Evolutionary conservation across 1,284 basidiomycete genomes (phyloP).

Genomic region (Papiliotrema terrestris): DNA sequence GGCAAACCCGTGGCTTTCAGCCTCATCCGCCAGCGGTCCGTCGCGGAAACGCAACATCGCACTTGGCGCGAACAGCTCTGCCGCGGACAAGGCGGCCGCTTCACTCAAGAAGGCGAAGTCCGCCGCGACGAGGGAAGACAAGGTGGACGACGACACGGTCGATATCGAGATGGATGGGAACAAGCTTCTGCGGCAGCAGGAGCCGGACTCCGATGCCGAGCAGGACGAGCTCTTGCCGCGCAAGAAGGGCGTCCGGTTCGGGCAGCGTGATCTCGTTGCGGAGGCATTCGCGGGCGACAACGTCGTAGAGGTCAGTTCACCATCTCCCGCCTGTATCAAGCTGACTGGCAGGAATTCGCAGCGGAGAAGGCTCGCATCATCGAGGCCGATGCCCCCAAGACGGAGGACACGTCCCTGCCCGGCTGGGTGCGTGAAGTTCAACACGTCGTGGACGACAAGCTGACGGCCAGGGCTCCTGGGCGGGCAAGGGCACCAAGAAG

Average conservation of each 20-base stretch:
- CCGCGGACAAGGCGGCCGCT: constrained; percentile 63
- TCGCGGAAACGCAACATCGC: constrained; percentile 66
- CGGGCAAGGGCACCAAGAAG: constrained; percentile 64
- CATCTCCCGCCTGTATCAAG: not conserved
- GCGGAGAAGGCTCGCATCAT: constrained; percentile 75
- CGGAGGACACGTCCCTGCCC: constrained; percentile 84
- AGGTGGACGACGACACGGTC: constrained; percentile 67
- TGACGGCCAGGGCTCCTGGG: constrained; percentile 77
- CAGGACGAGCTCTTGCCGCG: constrained; percentile 46
- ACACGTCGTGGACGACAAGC: not conserved
- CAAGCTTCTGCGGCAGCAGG: constrained; percentile 3
- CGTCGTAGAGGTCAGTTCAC: constrained; percentile 69
- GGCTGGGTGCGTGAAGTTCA: constrained; percentile 71
- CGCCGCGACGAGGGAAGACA: constrained; percentile 56
- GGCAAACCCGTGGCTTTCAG: constrained; percentile 58
- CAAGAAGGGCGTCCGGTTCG: constrained; percentile 32
- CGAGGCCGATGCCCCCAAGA: constrained; percentile 75
- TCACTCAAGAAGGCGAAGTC: constrained; percentile 64
- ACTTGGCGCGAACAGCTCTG: constrained; percentile 60
- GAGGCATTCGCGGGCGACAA: constrained; percentile 95
- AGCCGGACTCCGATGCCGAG: constrained; percentile 50
- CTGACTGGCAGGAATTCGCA: constrained; percentile 66
- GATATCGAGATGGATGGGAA: constrained; percentile 62
- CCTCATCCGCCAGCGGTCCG: constrained; percentile 46
- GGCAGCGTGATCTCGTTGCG: constrained; percentile 78